Evolutionary conservation across 148 eudicot species (phyloP), one percentile per base, ranked within the genome.

Genomic region (Diospyros kaki): DNA sequence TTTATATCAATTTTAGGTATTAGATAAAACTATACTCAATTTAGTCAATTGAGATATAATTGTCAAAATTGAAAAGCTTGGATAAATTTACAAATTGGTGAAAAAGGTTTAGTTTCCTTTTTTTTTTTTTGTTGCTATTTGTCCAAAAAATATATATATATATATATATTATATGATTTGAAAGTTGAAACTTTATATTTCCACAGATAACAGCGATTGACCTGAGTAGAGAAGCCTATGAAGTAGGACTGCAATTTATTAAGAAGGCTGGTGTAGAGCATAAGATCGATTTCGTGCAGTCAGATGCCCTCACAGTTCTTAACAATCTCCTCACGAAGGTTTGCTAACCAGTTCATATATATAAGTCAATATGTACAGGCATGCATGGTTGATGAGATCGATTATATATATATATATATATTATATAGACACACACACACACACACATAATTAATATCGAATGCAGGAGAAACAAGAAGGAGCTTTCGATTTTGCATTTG

Each of bases 241-340:
- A 86, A 59, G 56, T 86, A 2, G 91, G 91, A 7, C 70, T 84
- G 62, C 91, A 87, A 43, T 55, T 80, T 18, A 82, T 88, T 3
- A 71, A 64, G 66, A 84, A 81, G 67, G 83, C 89, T 9, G 84
- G 86, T 1, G 84, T 85, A 18, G 91, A 85, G 66, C 82, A 88
- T 50, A 88, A 88, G 77, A 84, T 88, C 62, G 66, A 85, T 40
- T 87, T 81, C 76, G 67, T 87, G 44, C 64, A 81, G 4, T 81
- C 86, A 1, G 66, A 68, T 38, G 88, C 82, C n/a, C 68, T 78
- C 11, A 68, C 75, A 2, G 69, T 38, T 28, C 83, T 87, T 2
- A 80, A 81, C 58, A 66, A 83, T 8, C 60, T 87, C 28, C 73
- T 78, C 15, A 10, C 68, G 52, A 59, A 69, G 42, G 86, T 83